Evolutionary conservation across 805 yeast species (phyloP), one percentile per base, ranked within the genome.

Genomic region (Pichia deserticola): DNA sequence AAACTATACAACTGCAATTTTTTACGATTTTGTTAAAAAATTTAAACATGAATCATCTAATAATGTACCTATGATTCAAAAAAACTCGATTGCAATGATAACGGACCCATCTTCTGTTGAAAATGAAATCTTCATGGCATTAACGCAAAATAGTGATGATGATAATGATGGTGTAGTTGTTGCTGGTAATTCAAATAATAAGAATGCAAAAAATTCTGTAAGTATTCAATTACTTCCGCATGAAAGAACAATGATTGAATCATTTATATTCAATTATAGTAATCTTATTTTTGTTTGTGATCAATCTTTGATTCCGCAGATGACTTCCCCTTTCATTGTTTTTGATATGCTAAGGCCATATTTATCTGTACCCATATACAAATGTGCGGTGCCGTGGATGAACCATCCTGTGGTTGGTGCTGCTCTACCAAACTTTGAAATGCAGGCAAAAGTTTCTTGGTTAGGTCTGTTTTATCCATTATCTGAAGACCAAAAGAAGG

Each of bases 251-350:
- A 63, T 72, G 42, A 49, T 72, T 27, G 79, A 75, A 47, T 72
- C 76, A 37, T 74, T 74, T 51, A 53, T 72, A 3, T 75, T 68
- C 61, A 74, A 75, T 53, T 75, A 69, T 54, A 61, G 72, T 3
- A 64, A 65, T 4, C 57, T 64, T 2, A 50, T 74, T 10, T 60
- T 73, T 10, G 58, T 62, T 15, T 65, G 74, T 13, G 64, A 67
- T 11, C 58, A 52, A 33, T 45, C 55, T 5, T 64, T 63, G 25
- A 48, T 60, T 42, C 46, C 53, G 20, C 57, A 61, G 1, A 47
- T 74, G 11, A 73, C 77, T 1, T 68, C 72, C 7, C 79, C 79
- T 4, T 74, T 69, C 54, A 60, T 58, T 4, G 61, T 73, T 29
- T 75, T 68, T 50, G 57, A 57, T 34, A 63, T 58, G 9, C 53